A percentile compares a stretch with the other conserved stretches of the same genome.
Conservation (phyloP, 805 yeast genomes). For the Crinitomyces ghanaensis region DNA sequence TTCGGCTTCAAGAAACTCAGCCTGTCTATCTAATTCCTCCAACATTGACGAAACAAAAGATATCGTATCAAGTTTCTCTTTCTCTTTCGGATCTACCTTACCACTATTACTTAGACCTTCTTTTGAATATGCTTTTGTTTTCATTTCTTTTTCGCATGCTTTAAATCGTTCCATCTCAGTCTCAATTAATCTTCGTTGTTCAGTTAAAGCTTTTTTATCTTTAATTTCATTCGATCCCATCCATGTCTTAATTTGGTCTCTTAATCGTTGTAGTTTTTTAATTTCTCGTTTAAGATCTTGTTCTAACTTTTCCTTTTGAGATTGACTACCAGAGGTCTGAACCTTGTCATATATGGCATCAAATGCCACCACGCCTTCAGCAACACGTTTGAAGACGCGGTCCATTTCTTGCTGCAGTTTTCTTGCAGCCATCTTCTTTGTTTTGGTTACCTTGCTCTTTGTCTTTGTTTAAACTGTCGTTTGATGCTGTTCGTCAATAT, state of each 20-base stretch:
- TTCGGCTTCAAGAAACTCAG: constrained; percentile 67
- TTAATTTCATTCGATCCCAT: constrained; percentile 81
- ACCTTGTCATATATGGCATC: constrained; percentile 81
- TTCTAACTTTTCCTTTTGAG: constrained; percentile 90
- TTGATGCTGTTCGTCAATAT: no score
- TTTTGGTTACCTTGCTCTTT: no score
- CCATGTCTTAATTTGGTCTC: constrained; percentile 96
- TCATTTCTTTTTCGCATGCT: constrained; percentile 84
- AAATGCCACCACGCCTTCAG: constrained; percentile 80
- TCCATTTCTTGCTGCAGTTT: constrained; percentile 69
- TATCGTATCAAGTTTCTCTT: constrained; percentile 62
- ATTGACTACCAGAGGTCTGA: constrained; percentile 63
- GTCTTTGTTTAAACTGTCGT: no score
- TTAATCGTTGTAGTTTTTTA: constrained; percentile 80
- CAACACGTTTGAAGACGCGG: constrained; percentile 81
- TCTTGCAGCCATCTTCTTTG: constrained; percentile 39
- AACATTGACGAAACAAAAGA: constrained; percentile 58
- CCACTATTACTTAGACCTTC: constrained; percentile 75
- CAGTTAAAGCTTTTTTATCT: constrained; percentile 71
- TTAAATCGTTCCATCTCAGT: constrained; percentile 88
- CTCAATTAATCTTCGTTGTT: constrained; percentile 56
- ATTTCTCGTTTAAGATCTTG: constrained; percentile 84
- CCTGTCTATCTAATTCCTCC: constrained; percentile 73
- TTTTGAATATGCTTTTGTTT: constrained; percentile 86
- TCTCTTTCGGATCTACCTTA: constrained; percentile 65